Evolutionary conservation across 352 stramenopile genomes (phyloP), one percentile per base, ranked within the genome.

Genomic region (Sclerospora graminicola): DNA sequence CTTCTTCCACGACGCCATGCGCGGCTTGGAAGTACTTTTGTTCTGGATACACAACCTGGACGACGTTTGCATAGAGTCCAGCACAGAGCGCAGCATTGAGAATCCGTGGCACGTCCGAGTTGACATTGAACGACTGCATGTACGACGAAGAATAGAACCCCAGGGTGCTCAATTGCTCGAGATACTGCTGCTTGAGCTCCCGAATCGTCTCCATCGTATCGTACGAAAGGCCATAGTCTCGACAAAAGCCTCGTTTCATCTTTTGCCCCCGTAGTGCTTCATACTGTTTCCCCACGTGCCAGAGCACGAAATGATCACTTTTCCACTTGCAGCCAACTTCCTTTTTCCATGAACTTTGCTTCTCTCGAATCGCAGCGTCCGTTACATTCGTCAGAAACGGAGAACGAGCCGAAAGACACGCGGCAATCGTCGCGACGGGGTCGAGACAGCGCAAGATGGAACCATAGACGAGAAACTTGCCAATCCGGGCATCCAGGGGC

Each of bases 1-100:
- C 82, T 39, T 95, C 89, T 21, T 92, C 87, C 15, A 96, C 54
- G 8, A 83, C 82, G 40, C 94, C 93, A 51, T 95, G 84, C 0
- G 83, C 81, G 14, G 87, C 84, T 57, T 97, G 88, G 38, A 95
- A 91, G 66, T 98, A 98, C 48, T 97, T 97, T 37, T 93, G 79
- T 35, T 89, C 73, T 8, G 92, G 89, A 52, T 96, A 90, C 41
- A 97, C 65, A 13, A 94, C 81, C 41, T 84, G 61, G 15, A 72
- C 66, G 8, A 94, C 81, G 15, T 94, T 92, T 7, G 60, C 69
- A 32, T 92, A 92, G 18, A 94, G 53, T 19, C 82, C 82, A 2
- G 81, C 79, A 47, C 77, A 89, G 5, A 91, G 60, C 0, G 80
- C 80, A 5, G 78, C 80, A 60, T 96, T 94, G 38, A 98, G 75